Evolutionary conservation across 805 yeast species (phyloP), one percentile per base, ranked within the genome.

Genomic region (Barnettozyma sucrosica): DNA sequence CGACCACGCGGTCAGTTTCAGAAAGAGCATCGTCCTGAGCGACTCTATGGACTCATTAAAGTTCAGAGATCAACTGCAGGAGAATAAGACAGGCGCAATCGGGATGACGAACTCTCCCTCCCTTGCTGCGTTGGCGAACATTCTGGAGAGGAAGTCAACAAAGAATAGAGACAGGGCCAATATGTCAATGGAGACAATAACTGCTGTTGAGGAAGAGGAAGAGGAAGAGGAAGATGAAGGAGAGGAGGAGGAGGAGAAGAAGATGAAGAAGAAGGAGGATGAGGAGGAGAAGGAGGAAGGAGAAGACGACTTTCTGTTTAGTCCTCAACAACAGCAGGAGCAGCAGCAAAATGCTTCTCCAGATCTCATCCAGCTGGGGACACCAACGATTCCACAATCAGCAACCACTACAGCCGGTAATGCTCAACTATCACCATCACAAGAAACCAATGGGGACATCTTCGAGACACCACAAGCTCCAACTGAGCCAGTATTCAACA

Each of bases 61-160:
- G 26, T 49, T 41, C 21, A 30, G 30, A 24, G 46, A 44, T 5
- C 20, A 20, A 4, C 14, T 34, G 3, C 47, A 46, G 33, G 48
- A 48, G 32, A 39, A 45, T 28, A 46, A 25, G 33, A 39, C 37
- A 2, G 47, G 42, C 2, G 40, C 39, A 18, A 26, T 65, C 18
- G 65, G 66, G 36, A 68, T 71, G 66, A 67, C 72, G 4, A 62
- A 70, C 20, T 70, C 75, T 2, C 76, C 76, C 3, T 69, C 74
- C 0, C 56, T 71, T 33, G 66, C 71, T 48, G 75, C 74, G 0
- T 50, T 71, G n/a, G 72, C 74, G 1, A 64, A 65, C 33, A 63
- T 70, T 23, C 55, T 71, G 34, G 69, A 66, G 47, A 68, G 66
- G 45, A 70, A 68, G 38, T 59, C 66, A 13, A 59, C 51, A 6